Evolutionary conservation across 495 filamentous ascomycete species (phyloP), one percentile per base, ranked within the genome.

Genomic region (Cudoniella acicularis): DNA sequence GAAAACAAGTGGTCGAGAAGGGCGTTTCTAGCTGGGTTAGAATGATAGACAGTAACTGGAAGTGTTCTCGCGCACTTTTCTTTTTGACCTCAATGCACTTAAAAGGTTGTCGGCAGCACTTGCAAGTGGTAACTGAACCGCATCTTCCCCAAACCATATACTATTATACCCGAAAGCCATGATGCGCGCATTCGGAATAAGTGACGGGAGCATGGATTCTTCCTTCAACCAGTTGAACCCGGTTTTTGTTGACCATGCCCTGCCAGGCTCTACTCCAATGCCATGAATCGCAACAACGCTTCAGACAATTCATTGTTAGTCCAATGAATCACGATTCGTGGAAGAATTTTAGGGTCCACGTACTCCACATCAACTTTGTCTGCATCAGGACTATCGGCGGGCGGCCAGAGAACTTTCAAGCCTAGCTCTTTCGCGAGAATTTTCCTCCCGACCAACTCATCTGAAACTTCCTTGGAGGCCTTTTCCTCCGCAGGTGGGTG

Each of bases 211-310:
- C 65, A 72, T 69, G 10, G 67, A 23, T n/a, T 22, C 26, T 56
- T 72, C 64, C 41, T 57, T 23, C 3, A 71, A 57, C 70, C 68
- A 73, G 47, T 72, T 63, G 11, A 71, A 59, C 17, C 43, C 36
- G 13, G 30, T 36, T 13, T 36, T 36, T 4, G 4, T 13, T 4
- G 13, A 4, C 30, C 30, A 36, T 36, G 30, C 30, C 6, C 13
- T 4, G 13, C 13, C 13, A 36, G 30, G 30, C 4, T 36, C 6
- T 36, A 13, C 30, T 6, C 30, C 30, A 36, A 36, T 4, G 13
- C 30, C 30, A 13, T 36, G 30, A 36, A 36, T 13, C 30, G 30
- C 30, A 13, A 36, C 13, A 36, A 36, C 13, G 13, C 30, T 36
- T n/a, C n/a, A n/a, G n/a, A n/a, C n/a, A n/a, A n/a, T n/a, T n/a